Conservation (phyloP, 1,139 yeast species). For the Lodderomyces metapsilosis region DNA sequence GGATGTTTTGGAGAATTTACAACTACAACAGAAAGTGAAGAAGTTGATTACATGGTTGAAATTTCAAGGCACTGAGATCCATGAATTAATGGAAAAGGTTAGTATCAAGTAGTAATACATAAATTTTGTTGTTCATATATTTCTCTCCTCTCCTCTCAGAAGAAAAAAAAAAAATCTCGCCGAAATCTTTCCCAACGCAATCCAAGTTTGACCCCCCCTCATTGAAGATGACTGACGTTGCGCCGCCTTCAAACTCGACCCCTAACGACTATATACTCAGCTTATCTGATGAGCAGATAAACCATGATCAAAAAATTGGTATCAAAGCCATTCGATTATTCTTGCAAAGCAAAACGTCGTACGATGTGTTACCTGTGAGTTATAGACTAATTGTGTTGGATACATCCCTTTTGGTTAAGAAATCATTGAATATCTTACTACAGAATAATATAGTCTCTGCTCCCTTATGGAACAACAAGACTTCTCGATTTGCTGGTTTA, state of each 20-base stretch:
- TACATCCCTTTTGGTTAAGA: slow-evolving; percentile 85
- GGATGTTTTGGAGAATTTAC: slow-evolving; percentile 17
- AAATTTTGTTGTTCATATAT: too few relatives aligned
- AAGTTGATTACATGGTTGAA: slow-evolving; percentile 21
- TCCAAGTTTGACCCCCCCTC: not conserved
- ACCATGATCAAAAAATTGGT: slow-evolving; percentile 64
- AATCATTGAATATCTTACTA: slow-evolving; percentile 81
- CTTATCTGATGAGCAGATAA: slow-evolving; percentile 43
- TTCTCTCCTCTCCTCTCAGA: not conserved
- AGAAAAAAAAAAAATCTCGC: slow-evolving; percentile 3
- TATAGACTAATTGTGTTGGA: slow-evolving; percentile 92
- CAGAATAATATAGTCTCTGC: slow-evolving; percentile 96
- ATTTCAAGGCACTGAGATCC: slow-evolving; percentile 15
- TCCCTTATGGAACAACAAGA: slow-evolving; percentile 92
- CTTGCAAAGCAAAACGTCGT: slow-evolving; percentile 86
- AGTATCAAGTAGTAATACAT: too few relatives aligned
- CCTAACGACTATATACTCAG: slow-evolving; percentile 47
- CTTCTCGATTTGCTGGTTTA: slow-evolving; percentile 90
- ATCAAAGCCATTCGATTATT: slow-evolving; percentile 79
- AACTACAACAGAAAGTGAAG: slow-evolving; percentile 18
- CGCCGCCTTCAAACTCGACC: slow-evolving; percentile 22
- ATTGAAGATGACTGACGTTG: slow-evolving; percentile 11
- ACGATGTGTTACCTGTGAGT: slow-evolving; percentile 95
- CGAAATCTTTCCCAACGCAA: not conserved
- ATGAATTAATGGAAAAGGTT: slow-evolving; percentile 6